These are phyloP conservation scores for Emericellopsis atlantica DNA, from an alignment of 2,329 filamentous ascomycete genomes.

Conservation along the genomic window DNA sequence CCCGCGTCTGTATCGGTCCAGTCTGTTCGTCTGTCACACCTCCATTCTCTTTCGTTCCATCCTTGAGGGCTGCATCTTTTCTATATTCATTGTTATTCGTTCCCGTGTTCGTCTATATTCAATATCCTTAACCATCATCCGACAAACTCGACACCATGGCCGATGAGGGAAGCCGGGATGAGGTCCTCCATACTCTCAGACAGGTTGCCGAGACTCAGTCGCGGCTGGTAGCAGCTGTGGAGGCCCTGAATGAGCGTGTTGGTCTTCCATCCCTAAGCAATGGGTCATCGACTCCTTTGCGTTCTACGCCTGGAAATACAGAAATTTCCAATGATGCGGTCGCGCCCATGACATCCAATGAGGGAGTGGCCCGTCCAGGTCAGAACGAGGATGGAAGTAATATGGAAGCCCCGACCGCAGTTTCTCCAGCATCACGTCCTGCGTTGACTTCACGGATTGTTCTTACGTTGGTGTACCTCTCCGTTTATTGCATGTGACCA, in stretches of 20 bases:
- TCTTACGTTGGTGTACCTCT: conserved; percentile 28
- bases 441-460: conserved; percentile 41
- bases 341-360: no score
- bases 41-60: no score
- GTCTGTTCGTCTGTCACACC: no score
- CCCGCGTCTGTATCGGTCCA: no score
- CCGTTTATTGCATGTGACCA: not conserved
- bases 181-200: conserved; percentile 17
- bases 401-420: conserved; percentile 11
- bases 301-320: no score
- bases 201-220: conserved; percentile 29
- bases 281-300: no score
- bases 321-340: no score
- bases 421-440: conserved; percentile 23
- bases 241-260: conserved; percentile 21
- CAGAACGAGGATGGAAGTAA: not conserved
- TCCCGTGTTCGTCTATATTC: no score
- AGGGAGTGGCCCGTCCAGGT: no score
- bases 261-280: conserved; percentile 1
- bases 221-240: conserved; percentile 24
- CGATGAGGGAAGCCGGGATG: not conserved
- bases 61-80: no score
- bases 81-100: no score
- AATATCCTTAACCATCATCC: not conserved
- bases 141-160: not conserved